These are phyloP conservation scores for Aspergillus fischeri DNA, from an alignment of 2,329 filamentous ascomycete genomes.

Conservation along the genomic window DNA sequence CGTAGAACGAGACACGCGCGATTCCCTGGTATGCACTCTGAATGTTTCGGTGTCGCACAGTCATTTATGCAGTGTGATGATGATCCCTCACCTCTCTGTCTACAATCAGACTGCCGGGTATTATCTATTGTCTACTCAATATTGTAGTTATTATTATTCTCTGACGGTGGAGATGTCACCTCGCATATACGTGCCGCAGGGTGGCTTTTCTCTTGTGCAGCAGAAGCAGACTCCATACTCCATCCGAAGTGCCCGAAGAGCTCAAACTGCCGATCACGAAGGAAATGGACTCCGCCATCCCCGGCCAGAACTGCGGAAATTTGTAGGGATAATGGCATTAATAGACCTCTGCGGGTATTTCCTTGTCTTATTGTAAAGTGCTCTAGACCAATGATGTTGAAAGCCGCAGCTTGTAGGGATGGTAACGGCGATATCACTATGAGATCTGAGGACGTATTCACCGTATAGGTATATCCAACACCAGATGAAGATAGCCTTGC, in stretches of 20 bases:
- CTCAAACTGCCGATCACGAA: no score
- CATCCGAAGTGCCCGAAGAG: background rate
- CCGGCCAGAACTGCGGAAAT: background rate
- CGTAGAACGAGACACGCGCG: no score
- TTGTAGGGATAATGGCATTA: background rate
- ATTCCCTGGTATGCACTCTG: background rate
- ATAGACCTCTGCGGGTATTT: background rate
- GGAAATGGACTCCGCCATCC: background rate
- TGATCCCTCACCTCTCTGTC: background rate
- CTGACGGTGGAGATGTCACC: background rate
- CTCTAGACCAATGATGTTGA: no score
- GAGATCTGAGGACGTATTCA: no score
- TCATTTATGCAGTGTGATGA: background rate
- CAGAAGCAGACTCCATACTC: background rate
- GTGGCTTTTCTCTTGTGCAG: background rate
- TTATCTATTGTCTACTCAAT: background rate
- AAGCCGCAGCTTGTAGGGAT: no score
- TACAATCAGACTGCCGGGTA: background rate
- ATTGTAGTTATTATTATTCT: background rate
- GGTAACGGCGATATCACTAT: no score
- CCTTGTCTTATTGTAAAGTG: background rate
- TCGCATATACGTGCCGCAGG: background rate
- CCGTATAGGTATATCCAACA: no score
- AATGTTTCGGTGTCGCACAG: background rate
- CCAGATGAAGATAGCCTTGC: no score